These are phyloP conservation scores for Debaryomyces sp. DNA, from an alignment of 1,139 yeast genomes.

Conservation along the genomic window DNA sequence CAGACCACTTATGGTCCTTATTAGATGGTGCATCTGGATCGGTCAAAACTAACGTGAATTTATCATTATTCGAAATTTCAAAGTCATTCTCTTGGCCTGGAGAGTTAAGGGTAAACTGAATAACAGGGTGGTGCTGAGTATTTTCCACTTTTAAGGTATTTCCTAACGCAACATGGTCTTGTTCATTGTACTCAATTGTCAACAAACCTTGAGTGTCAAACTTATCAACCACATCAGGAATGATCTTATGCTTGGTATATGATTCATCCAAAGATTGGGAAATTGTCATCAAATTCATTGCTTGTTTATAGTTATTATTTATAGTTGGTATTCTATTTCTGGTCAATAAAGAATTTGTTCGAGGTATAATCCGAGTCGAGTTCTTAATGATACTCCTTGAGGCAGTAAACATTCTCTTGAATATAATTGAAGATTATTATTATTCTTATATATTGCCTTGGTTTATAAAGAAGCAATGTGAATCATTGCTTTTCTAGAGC, in stretches of 20 bases:
- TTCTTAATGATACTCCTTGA: conserved; percentile 10
- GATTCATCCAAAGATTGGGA: conserved; percentile 64
- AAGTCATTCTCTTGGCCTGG: conserved; percentile 40
- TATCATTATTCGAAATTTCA: conserved; percentile 49
- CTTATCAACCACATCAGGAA: conserved; percentile 63
- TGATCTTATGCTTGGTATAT: conserved; percentile 58
- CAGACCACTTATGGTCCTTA: conserved; percentile 84
- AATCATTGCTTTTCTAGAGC: conserved; percentile 7
- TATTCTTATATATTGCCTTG: conserved; percentile 1
- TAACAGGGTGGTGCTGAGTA: conserved; percentile 65
- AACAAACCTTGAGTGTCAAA: conserved; percentile 50
- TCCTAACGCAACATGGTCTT: conserved; percentile 76
- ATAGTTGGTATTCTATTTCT: conserved; percentile 5
- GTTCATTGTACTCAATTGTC: conserved; percentile 51
- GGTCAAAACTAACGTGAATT: conserved; percentile 75
- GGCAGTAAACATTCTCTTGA: conserved; percentile 9
- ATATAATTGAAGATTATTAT: background rate
- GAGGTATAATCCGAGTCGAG: conserved; percentile 5
- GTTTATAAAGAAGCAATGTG: conserved; percentile 1
- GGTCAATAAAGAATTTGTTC: conserved; percentile 1
- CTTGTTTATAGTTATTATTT: conserved; percentile 10
- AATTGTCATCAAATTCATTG: conserved; percentile 57
- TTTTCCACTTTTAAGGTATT: conserved; percentile 66
- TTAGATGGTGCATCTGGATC: conserved; percentile 95
- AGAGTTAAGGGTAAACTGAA: conserved; percentile 67